These are phyloP conservation scores for Thraustotheca clavata DNA, from an alignment of 352 stramenopile genomes.

Conservation along the genomic window DNA sequence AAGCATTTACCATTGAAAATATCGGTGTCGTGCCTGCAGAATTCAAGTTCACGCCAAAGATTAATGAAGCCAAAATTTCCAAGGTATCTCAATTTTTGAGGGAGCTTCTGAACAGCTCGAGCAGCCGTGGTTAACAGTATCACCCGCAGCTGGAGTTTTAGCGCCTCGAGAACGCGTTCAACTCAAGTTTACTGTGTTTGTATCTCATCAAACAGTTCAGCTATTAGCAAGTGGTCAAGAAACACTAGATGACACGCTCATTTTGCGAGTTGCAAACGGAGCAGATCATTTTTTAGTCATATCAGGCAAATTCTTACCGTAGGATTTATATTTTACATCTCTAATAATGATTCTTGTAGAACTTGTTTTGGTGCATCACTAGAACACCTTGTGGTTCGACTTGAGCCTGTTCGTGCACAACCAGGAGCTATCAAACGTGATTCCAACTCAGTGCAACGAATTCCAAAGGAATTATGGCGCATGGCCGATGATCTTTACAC, in stretches of 20 bases:
- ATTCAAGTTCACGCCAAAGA: slow-evolving; percentile 89
- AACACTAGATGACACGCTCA: slow-evolving; percentile 94
- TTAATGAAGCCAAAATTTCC: slow-evolving; percentile 77
- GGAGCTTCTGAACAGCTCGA: neutral
- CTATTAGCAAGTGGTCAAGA: slow-evolving; percentile 85
- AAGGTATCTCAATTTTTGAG: slow-evolving; percentile 33
- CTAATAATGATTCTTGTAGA: slow-evolving; percentile 1
- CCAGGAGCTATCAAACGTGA: slow-evolving; percentile 32
- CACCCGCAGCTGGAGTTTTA: slow-evolving; percentile 86
- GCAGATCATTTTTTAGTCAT: slow-evolving; percentile 94
- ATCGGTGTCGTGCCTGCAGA: slow-evolving; percentile 91
- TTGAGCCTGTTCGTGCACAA: slow-evolving; percentile 72
- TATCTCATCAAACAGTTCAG: slow-evolving; percentile 86
- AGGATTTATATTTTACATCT: neutral
- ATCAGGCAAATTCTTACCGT: slow-evolving; percentile 56
- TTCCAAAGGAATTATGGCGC: slow-evolving; percentile 97
- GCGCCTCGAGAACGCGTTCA: slow-evolving; percentile 62
- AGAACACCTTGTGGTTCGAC: slow-evolving; percentile 89
- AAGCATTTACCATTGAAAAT: slow-evolving; percentile 78
- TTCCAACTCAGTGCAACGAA: slow-evolving; percentile 36
- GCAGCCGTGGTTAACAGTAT: slow-evolving; percentile 83
- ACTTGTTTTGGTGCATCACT: slow-evolving; percentile 94
- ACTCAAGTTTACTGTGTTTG: slow-evolving; percentile 87
- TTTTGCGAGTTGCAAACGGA: slow-evolving; percentile 94
- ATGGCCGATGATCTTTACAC: slow-evolving; percentile 95